Evolutionary conservation across 2,329 filamentous ascomycete species (phyloP).

Genomic region (Fusarium oxysporum): DNA sequence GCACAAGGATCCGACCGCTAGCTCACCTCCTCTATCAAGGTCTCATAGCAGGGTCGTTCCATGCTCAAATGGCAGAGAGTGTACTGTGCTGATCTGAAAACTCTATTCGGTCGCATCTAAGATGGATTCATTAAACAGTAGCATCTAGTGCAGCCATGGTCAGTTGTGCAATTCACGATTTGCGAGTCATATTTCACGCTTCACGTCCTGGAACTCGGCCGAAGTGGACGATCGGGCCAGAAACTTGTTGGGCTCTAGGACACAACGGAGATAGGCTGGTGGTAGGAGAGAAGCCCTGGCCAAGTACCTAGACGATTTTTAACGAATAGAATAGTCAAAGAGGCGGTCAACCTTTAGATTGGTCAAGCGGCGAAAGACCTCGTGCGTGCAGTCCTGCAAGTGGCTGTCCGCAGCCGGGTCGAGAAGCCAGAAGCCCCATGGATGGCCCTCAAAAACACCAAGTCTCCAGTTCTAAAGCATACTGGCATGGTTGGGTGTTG

Average conservation of each 20-base stretch:
- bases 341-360: slow-evolving; percentile 45
- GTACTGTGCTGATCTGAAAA: slow-evolving; percentile 41
- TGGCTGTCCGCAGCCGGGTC: slow-evolving; percentile 38
- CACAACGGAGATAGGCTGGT: slow-evolving; percentile 24
- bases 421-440: slow-evolving; percentile 35
- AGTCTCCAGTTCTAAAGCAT: slow-evolving; percentile 32
- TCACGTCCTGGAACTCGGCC: slow-evolving; percentile 17
- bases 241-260: slow-evolving; percentile 26
- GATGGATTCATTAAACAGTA: slow-evolving; percentile 45
- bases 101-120: slow-evolving; percentile 39
- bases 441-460: slow-evolving; percentile 25
- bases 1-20: slow-evolving; percentile 35
- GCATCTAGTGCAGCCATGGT: slow-evolving; percentile 39
- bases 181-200: slow-evolving; percentile 40
- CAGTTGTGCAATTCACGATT: slow-evolving; percentile 32
- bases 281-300: slow-evolving; percentile 18
- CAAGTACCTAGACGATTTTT: slow-evolving; percentile 21
- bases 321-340: slow-evolving; percentile 38
- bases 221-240: slow-evolving; percentile 26
- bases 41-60: slow-evolving; percentile 39
- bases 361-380: slow-evolving; percentile 31
- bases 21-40: slow-evolving; percentile 37
- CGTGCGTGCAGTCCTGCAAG: slow-evolving; percentile 36
- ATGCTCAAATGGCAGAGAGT: slow-evolving; percentile 28
- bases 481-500: slow-evolving; percentile 26